Evolutionary conservation across 179 eudicot species (phyloP), one percentile per base, ranked within the genome.

Genomic region (Silene vulgaris): DNA sequence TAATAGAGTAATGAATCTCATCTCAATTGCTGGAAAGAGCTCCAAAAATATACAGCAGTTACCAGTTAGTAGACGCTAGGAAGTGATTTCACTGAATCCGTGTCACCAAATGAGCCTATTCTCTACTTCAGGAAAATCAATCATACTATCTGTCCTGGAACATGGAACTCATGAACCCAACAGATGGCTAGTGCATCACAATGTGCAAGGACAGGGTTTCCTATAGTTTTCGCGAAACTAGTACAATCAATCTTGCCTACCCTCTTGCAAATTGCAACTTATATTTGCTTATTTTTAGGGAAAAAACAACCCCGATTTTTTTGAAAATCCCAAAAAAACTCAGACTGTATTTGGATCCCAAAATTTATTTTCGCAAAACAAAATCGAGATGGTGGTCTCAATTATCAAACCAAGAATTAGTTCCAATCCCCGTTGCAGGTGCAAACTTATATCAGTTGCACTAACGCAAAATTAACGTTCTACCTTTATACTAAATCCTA

Each of bases 141-240:
- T 61, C 29, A 19, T 4, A 12, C 12, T 61, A 61, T 63, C 35
- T 63, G 29, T 28, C 57, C 13, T 52, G 9, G 57, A 52, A 13
- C 17, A 63, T 3, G 67, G 37, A 63, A 63, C 17, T 11, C 30
- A 28, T 26, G 37, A 64, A 3, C 67, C 37, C 67, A 62, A 62
- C 66, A 62, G 14, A 9, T 21, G 66, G 14, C 28, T 62, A 62
- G 3, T 11, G 65, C 32, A 62, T 23, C 65, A 62, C 23, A 21
- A 62, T 21, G 65, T 62, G 20, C 65, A 62, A 8, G 30, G 65
- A 20, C 65, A 13, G 35, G 68, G 28, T 64, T 64, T 26, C 17
- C 68, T 64, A 64, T 29, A 64, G n/a, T 26, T 64, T 26, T 26
- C 40, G 17, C 37, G 19, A 29, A 64, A 64, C 68, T 64, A 26